A percentile compares a stretch with the other conserved stretches of the same genome.
These are phyloP conservation scores for Aspergillus nanangensis DNA, from an alignment of 495 filamentous ascomycete species.

Conservation along the genomic window DNA sequence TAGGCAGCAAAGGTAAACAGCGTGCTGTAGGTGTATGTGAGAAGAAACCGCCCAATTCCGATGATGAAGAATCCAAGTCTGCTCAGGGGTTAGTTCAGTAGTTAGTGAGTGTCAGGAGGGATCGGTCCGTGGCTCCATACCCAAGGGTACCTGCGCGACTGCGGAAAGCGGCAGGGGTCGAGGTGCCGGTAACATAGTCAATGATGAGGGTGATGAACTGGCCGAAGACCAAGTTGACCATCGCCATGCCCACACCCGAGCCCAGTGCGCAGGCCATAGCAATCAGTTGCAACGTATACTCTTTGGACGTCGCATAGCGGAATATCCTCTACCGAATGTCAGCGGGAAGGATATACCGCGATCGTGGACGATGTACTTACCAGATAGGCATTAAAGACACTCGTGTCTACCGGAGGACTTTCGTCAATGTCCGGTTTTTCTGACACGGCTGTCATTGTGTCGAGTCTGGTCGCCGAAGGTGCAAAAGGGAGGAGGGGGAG, in stretches of 20 bases:
- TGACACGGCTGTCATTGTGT: not conserved
- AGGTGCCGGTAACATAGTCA: not conserved
- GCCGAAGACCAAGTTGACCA: constrained; percentile 3
- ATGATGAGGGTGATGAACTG: constrained; percentile 4
- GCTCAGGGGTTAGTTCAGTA: not conserved
- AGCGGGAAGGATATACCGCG: not conserved
- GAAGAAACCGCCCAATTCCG: constrained; percentile 26
- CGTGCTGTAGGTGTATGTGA: constrained; percentile 21
- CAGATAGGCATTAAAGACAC: not conserved
- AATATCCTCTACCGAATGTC: not conserved
- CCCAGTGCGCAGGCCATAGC: not conserved
- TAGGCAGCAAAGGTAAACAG: constrained; percentile 36
- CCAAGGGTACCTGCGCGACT: not conserved
- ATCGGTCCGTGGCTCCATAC: too few relatives aligned
- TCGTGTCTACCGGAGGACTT: not conserved
- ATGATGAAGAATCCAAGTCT: constrained; percentile 14
- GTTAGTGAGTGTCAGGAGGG: too few relatives aligned
- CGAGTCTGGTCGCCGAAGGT: not conserved
- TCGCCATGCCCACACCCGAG: constrained; percentile 3
- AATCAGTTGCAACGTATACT: not conserved
- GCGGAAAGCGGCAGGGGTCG: not conserved
- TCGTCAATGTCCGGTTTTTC: not conserved
- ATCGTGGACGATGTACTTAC: not conserved
- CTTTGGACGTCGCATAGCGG: not conserved
- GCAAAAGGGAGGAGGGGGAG: too few relatives aligned